Evolutionary conservation across 257 asterid genomes (phyloP), one percentile per base, ranked within the genome.

Genomic region (Lycium ferocissimum): DNA sequence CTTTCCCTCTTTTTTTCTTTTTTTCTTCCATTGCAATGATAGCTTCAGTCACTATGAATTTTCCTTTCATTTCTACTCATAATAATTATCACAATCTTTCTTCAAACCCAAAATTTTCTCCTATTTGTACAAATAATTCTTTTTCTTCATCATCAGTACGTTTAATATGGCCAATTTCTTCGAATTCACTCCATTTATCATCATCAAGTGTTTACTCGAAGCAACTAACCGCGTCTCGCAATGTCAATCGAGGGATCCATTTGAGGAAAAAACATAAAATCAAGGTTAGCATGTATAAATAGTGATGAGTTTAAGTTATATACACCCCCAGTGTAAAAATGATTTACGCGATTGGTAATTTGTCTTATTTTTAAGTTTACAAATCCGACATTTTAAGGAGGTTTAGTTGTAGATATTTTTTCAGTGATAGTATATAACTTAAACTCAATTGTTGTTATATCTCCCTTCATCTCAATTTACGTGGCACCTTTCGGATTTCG

Each of bases 171-270:
- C 61, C 43, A 22, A 43, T 51, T 71, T 49, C 78, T 18, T 81
- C 40, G 4, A n/a, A 33, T 75, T 37, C 26, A 2, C 22, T 43
- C 26, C 54, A 10, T 82, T 61, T 37, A 57, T 83, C 84, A 87
- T 89, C 89, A 75, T 85, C 53, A 85, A 76, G 71, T 87, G 78
- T 57, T 87, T 86, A 5, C 84, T 79, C 59, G 7, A 80, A 10
- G 54, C 65, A 58, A 51, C 70, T 83, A 56, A 75, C 84, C 22
- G 6, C 81, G 14, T 86, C 86, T 12, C 20, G 5, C 38, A 9
- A 38, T 20, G 22, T 62, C 53, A 45, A n/a, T 61, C 53, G 35
- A 35, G 79, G 54, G 26, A 5, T 80, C 49, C 85, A 20, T 49
- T 83, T 83, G 76, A 87, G 35, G 40, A 51, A 81, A 51, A 81